Conservation (phyloP, 2,329 filamentous ascomycete species). For the Aspergillus amoenus region DNA sequence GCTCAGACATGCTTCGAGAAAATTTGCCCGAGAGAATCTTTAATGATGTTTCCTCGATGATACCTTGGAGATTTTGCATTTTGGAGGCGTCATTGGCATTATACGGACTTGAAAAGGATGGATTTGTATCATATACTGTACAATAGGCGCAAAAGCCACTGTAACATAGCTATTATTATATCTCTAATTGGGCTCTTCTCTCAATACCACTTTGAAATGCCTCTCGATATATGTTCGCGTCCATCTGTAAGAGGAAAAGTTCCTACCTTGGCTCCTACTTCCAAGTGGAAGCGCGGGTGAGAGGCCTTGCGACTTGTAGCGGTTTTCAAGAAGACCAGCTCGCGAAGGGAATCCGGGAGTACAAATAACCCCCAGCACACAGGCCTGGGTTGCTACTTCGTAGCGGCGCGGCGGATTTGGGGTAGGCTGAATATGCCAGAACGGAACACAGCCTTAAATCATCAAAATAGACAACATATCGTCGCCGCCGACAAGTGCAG, state of each 20-base stretch:
- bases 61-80: background rate
- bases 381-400: no score
- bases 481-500: background rate
- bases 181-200: constrained; percentile 24
- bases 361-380: no score
- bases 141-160: constrained; percentile 11
- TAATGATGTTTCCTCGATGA: background rate
- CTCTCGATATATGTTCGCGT: background rate
- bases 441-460: background rate
- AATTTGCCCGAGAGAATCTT: constrained; percentile 18
- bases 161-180: constrained; percentile 12
- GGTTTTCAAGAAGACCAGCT: no score
- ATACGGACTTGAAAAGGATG: background rate
- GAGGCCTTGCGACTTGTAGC: no score
- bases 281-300: no score
- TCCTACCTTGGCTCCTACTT: background rate
- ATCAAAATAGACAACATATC: background rate
- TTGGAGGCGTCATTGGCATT: constrained; percentile 7
- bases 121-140: constrained; percentile 20
- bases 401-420: no score
- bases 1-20: constrained; percentile 41
- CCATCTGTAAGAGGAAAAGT: background rate
- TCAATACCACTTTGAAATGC: constrained; percentile 12
- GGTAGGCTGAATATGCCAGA: no score
- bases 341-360: no score